Base-by-base conservation (phyloP, 2,329 filamentous ascomycete species). In the Hypoxylon sp. region DNA sequence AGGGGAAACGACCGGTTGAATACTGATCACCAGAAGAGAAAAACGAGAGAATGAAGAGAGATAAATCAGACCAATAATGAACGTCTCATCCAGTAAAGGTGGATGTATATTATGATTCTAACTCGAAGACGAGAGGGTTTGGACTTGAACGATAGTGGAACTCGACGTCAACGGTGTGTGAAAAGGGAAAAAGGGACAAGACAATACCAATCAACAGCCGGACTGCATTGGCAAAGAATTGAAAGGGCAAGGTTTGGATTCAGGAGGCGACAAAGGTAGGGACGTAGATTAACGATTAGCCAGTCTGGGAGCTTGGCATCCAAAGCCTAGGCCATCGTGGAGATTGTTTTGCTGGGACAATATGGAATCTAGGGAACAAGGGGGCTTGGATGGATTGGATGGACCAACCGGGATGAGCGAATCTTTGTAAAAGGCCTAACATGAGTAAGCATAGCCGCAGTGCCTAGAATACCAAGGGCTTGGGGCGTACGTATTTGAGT, bases 81-180 rank as follows among this genome's bases (percentile, higher is more conserved):
- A 34, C n/a, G 60, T 45, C 50, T 60, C n/a, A 41, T 60, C 23
- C 25, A 41, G 30, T 41, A 56, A 34, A 54, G 37, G 59, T n/a
- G 48, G 52, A 37, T 53, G 46, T 57, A 48, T 41, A 41, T 58
- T 43, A 51, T 48, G 39, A 53, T 53, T 41, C 54, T 37, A 34
- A 11, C 45, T 52, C 23, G 57, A 34, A 55, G 66, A 69, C 63
- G 63, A 37, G 58, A 63, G 32, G 54, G 55, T 65, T 65, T 58
- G 68, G 65, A 64, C 58, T 63, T 70, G 65, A 70, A 70, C 5
- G 69, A 70, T 61, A 71, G 69, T 71, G 64, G 67, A 63, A 69
- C 67, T 69, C 63, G 60, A 68, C 67, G 64, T 64, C 59, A 65
- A 68, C 62, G 63, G 66, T 23, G 51, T 43, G 58, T 47, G 52